Base-by-base conservation (phyloP, 192 early-diverging fungal species). In the Mortierella alpina region DNA sequence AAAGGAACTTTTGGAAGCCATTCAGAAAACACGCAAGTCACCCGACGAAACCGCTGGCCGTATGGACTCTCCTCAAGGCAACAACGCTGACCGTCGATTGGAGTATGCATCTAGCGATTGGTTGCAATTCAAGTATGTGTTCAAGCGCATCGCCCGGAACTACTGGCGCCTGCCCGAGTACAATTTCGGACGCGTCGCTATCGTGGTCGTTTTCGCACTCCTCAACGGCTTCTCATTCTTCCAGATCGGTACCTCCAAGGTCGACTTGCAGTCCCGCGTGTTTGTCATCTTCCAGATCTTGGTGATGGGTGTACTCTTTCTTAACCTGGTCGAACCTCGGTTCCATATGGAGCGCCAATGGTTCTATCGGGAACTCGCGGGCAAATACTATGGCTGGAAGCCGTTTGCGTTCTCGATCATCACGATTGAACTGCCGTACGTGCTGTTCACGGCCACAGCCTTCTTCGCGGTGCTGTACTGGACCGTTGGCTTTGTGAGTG, bases 401-500 rank as follows among this genome's bases (percentile, higher is more conserved):
- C 87, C 93, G 5, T 94, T 92, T 78, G 86, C 87, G 46, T 59
- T 86, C 7, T 85, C 91, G 8, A 89, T 91, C 60, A 75, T 92
- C 41, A 53, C 92, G 6, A 88, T 91, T 41, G 92, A 95, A 66
- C 79, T 91, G 31, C 94, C 94, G 1, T 95, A 92, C 54, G 86
- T 90, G 1, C 55, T 92, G 12, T 58, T 93, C 50, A 77, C 87
- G 22, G 80, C 87, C 55, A 91, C 93, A 0, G 56, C 85, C 53
- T 93, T 90, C 73, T 93, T 93, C 82, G 68, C 90, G n/a, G 80
- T 87, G 49, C 93, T 92, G 59, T 95, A 95, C 84, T 95, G 91
- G 90, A 86, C 90, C 22, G 85, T 88, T n/a, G 92, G 91, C 2
- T 85, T 95, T 44, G 85, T 85, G 49, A 59, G 41, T 9, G 67